Evolutionary conservation across 2,329 filamentous ascomycete species (phyloP).

Genomic region (Colletotrichum lini): DNA sequence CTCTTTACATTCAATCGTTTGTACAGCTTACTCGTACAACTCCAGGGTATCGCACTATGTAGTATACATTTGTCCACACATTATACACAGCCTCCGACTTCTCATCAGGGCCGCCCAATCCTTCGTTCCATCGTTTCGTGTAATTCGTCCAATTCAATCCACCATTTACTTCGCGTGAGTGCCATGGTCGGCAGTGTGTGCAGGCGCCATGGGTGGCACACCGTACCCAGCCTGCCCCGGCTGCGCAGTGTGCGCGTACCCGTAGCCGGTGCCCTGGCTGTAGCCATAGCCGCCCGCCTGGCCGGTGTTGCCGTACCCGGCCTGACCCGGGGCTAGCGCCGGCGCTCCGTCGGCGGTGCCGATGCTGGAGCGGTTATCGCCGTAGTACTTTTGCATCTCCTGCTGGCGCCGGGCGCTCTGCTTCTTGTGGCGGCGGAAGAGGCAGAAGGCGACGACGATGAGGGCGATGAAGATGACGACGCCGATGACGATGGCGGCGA

Average conservation of each 20-base stretch:
- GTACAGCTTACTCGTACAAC: not conserved
- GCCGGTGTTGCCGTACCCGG: slow-evolving; percentile 1
- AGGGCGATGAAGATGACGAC: slow-evolving; percentile 1
- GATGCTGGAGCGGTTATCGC: slow-evolving; percentile 33
- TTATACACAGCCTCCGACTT: accelerated
- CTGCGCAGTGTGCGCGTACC: slow-evolving; percentile 27
- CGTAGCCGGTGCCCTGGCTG: slow-evolving; percentile 27
- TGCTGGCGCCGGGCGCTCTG: slow-evolving; percentile 1
- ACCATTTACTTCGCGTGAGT: slow-evolving; percentile 5
- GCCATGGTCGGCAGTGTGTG: slow-evolving; percentile 26
- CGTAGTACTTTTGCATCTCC: slow-evolving; percentile 38
- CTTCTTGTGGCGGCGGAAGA: slow-evolving; percentile 25
- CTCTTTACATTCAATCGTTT: no score
- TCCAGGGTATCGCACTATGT: not conserved
- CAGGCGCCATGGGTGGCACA: slow-evolving; percentile 9
- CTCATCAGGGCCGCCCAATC: no score
- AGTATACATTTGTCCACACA: no score
- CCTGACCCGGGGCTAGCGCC: not conserved
- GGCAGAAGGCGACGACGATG: not conserved
- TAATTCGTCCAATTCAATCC: not conserved
- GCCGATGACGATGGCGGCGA: slow-evolving; percentile 30
- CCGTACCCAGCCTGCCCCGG: slow-evolving; percentile 30
- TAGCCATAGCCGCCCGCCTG: slow-evolving; percentile 16
- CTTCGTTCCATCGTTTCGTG: not conserved
- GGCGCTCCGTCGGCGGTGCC: slow-evolving; percentile 3